Conservation (phyloP, 768 basidiomycete genomes). For the Tephrocybe sp. region DNA sequence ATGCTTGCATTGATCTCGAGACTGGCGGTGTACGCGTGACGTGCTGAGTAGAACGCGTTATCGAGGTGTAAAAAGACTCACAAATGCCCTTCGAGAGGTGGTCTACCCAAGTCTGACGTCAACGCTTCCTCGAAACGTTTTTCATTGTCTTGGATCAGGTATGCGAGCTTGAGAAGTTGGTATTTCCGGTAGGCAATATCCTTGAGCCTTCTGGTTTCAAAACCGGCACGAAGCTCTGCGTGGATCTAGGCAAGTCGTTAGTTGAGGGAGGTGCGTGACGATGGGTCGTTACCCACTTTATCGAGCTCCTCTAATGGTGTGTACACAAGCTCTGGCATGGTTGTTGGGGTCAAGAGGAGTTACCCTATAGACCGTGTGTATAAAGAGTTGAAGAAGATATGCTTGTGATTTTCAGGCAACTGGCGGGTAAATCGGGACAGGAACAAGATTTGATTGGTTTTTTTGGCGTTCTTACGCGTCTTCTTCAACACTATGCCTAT, state of each 20-base stretch:
- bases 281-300: constrained; percentile 34
- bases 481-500: no score
- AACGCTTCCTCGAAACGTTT: constrained; percentile 60
- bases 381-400: no score
- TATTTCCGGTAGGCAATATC: constrained; percentile 70
- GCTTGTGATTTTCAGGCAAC: no score
- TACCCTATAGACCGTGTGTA: no score
- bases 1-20: constrained; percentile 60
- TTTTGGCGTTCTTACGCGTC: no score
- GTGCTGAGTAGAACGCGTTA: neutral
- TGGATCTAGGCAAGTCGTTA: constrained; percentile 45
- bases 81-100: constrained; percentile 57
- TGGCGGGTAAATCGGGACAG: no score
- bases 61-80: constrained; percentile 16
- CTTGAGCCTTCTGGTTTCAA: constrained; percentile 64
- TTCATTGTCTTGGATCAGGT: constrained; percentile 73
- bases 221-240: constrained; percentile 52
- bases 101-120: constrained; percentile 62
- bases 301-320: constrained; percentile 57
- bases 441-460: no score
- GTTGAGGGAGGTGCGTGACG: neutral
- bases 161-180: constrained; percentile 74
- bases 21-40: constrained; percentile 34
- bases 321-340: constrained; percentile 35
- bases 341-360: neutral